Evolutionary conservation across 2,329 filamentous ascomycete genomes (phyloP), one percentile per base, ranked within the genome.

Genomic region (Ophiosphaerella herpotricha): DNA sequence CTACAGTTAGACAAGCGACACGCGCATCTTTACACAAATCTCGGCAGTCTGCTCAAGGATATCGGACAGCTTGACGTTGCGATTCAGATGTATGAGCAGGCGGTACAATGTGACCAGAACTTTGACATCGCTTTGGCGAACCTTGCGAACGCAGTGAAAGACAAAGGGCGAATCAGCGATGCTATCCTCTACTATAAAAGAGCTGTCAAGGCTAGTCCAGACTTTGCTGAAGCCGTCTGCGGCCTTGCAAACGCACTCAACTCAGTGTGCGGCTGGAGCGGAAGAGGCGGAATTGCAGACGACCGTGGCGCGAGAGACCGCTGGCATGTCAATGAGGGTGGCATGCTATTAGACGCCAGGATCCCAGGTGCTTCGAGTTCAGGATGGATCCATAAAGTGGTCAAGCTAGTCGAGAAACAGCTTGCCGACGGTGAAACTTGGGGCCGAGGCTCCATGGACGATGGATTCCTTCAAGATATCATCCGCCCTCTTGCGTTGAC

Each of bases 121-220:
- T 99, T 99, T 66, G 94, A 99, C 67, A 99, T 99, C 66, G 94
- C 94, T 31, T 78, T 99, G 47, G 96, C 94, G 4, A 99, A 99
- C 66, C 80, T 99, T 18, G 94, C 94, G 47, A 99, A 99, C 71
- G 94, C 94, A 7, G 92, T 99, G 59, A 99, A 99, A 73, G 94
- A 99, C 71, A 91, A 95, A 61, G 94, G 94, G 2, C 85, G 90
- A 37, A 90, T 97, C 59, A 89, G 86, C 48, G 94, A 99, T 69
- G 94, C 94, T 1, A 97, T 99, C 52, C 77, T 79, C 23, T 97
- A 95, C 71, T 99, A 99, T 77, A 90, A 85, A 65, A 85, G 92
- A 57, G 94, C 94, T 34, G 93, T 99, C 8, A 82, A 83, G 31
- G 86, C 92, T n/a, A 99, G 94, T 61, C 93, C 94, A 0, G 89